These are phyloP conservation scores for Suillus ampliporus DNA, from an alignment of 768 basidiomycete species.

Conservation along the genomic window DNA sequence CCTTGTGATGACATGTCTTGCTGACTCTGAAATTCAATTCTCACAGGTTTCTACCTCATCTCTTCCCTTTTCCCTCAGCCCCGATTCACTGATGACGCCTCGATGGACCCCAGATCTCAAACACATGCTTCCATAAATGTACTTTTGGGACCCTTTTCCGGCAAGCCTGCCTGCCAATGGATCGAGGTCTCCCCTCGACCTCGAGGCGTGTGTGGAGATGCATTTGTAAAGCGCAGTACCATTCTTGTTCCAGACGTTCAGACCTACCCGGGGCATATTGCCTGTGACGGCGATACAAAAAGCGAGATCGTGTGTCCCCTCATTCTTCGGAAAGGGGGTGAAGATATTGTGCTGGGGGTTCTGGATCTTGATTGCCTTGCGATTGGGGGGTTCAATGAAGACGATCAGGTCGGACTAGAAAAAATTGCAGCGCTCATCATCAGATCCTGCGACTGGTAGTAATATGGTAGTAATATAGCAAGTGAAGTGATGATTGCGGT, in stretches of 20 bases:
- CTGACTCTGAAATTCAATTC: constrained; percentile 26
- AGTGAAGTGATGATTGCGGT: constrained; percentile 14
- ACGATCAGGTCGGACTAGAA: constrained; percentile 80
- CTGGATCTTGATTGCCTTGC: constrained; percentile 88
- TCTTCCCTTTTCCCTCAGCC: constrained; percentile 64
- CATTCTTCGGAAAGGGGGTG: constrained; percentile 41
- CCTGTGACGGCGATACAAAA: constrained; percentile 89
- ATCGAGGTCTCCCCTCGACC: constrained; percentile 61
- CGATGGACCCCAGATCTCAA: constrained; percentile 9
- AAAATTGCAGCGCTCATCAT: constrained; percentile 70
- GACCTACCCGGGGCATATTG: constrained; percentile 89
- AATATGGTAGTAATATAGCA: constrained; percentile 51
- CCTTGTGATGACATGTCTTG: background rate
- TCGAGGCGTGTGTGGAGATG: constrained; percentile 88
- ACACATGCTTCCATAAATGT: constrained; percentile 34
- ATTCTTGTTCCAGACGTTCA: constrained; percentile 81
- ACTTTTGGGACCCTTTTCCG: constrained; percentile 85
- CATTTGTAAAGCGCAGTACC: constrained; percentile 61
- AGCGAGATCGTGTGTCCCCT: constrained; percentile 92
- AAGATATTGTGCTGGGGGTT: constrained; percentile 53
- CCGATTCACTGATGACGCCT: constrained; percentile 24
- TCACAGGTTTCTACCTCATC: constrained; percentile 84
- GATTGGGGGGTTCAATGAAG: constrained; percentile 71
- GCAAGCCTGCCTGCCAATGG: constrained; percentile 89
- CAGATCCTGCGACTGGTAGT: constrained; percentile 69